Conservation (phyloP, 2,329 filamentous ascomycete genomes). For the Fusarium agapanthi region DNA sequence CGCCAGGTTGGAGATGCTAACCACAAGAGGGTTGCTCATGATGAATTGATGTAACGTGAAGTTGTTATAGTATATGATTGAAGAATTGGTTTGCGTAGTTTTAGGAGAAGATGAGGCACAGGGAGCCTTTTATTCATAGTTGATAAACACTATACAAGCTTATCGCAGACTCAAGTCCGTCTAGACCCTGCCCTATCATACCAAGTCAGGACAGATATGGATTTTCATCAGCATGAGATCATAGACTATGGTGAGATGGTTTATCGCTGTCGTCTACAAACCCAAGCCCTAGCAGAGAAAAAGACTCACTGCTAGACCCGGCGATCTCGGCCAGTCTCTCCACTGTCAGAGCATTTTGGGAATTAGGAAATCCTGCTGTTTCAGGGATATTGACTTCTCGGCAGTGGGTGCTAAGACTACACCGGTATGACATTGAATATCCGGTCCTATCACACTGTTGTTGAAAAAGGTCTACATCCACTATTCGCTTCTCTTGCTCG, state of each 20-base stretch:
- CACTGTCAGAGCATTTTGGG: neutral
- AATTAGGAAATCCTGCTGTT: neutral
- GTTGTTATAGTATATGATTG: neutral
- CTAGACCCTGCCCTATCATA: neutral
- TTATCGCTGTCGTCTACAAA: neutral
- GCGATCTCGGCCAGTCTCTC: neutral
- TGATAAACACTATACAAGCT: neutral
- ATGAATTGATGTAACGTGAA: neutral
- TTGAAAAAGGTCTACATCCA: neutral
- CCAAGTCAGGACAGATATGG: slow-evolving; percentile 7
- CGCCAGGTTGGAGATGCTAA: slow-evolving; percentile 28
- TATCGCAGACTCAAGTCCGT: neutral
- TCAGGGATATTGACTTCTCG: neutral
- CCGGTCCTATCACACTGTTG: neutral
- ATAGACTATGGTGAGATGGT: too few species aligned
- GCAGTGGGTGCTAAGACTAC: neutral
- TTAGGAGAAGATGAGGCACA: neutral
- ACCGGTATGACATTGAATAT: neutral
- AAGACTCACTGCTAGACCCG: neutral
- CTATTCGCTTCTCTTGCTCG: neutral
- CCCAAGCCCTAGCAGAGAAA: neutral
- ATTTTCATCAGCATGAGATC: neutral
- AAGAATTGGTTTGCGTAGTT: too few species aligned
- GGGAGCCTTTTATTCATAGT: neutral
- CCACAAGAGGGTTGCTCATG: slow-evolving; percentile 31